Conservation (phyloP, 768 basidiomycete species). For the Mycena rebaudengoi region DNA sequence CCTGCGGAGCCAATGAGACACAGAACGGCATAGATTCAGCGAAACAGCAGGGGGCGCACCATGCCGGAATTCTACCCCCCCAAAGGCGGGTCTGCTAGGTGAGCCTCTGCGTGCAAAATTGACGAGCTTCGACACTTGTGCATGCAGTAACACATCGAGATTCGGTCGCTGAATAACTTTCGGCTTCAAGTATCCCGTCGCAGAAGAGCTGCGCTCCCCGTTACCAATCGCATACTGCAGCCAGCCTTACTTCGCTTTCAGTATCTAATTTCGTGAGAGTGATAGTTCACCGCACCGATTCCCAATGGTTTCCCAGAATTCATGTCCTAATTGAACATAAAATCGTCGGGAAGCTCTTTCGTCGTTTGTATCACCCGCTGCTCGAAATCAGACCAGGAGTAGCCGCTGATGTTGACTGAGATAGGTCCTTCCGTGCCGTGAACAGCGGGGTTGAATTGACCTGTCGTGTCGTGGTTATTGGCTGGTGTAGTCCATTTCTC, state of each 20-base stretch:
- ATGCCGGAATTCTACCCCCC: slow-evolving; percentile 5
- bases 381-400: slow-evolving; percentile 28
- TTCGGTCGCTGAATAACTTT: slow-evolving; percentile 30
- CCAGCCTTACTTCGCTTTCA: slow-evolving; percentile 29
- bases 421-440: slow-evolving; percentile 38
- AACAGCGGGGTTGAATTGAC: slow-evolving; percentile 38
- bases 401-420: slow-evolving; percentile 36
- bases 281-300: slow-evolving; percentile 36
- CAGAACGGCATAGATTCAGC: not conserved
- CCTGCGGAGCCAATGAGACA: not conserved
- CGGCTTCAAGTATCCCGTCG: slow-evolving; percentile 33
- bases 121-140: slow-evolving; percentile 24
- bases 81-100: not conserved
- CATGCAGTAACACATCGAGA: slow-evolving; percentile 30
- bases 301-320: slow-evolving; percentile 42
- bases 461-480: slow-evolving; percentile 38
- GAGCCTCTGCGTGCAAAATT: not conserved
- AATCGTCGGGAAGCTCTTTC: slow-evolving; percentile 32
- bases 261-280: slow-evolving; percentile 31
- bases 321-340: slow-evolving; percentile 43
- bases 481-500: slow-evolving; percentile 37
- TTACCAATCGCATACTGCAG: slow-evolving; percentile 29
- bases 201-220: slow-evolving; percentile 32
- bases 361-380: slow-evolving; percentile 36
- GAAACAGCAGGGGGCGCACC: slow-evolving; percentile 6